Evolutionary conservation across 2,329 filamentous ascomycete genomes (phyloP), one percentile per base, ranked within the genome.

Genomic region (Leptographium procerum): DNA sequence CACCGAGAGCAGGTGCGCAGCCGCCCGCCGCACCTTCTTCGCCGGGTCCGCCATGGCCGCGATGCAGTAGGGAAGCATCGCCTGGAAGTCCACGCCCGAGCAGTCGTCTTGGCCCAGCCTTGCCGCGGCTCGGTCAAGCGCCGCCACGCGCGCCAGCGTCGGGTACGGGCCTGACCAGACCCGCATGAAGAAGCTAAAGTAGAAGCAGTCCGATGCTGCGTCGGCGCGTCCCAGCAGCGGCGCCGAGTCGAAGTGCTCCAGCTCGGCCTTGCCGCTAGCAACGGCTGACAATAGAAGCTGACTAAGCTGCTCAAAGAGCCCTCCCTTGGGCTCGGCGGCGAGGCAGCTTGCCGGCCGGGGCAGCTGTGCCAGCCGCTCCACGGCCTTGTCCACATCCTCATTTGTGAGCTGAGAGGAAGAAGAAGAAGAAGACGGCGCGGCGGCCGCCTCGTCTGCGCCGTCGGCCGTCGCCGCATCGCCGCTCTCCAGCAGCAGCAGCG

Each of bases 11-110:
- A 91, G 76, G 56, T 86, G 81, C 26, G 86, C 84, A 24, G 91
- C 88, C 55, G 89, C 84, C 61, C 85, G 83, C 51, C 91, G 86
- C 48, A 96, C 86, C 61, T 84, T 83, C 62, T 86, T 84, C 1
- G 88, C 88, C 6, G 84, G 73, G 69, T 97, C 92, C 28, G 83
- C 78, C 22, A 97, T 79, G 26, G 87, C 88, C 43, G 81, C 77
- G 52, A 96, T 73, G 34, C 86, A 76, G 71, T 95, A 96, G 2
- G 92, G 92, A n/a, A 96, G 68, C 22, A 96, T 69, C 13, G 83
- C 81, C 68, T 97, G 92, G 54, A 91, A 78, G 68, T 96, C 88
- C 9, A 81, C 67, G 24, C 74, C 73, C 26, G 67, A 69, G 57
- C 74, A 75, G 59, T 79, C 77, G 16, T 72, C 71, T 11, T 72